These are phyloP conservation scores for Phytophthora kernoviae DNA, from an alignment of 352 stramenopile species.

Conservation along the genomic window DNA sequence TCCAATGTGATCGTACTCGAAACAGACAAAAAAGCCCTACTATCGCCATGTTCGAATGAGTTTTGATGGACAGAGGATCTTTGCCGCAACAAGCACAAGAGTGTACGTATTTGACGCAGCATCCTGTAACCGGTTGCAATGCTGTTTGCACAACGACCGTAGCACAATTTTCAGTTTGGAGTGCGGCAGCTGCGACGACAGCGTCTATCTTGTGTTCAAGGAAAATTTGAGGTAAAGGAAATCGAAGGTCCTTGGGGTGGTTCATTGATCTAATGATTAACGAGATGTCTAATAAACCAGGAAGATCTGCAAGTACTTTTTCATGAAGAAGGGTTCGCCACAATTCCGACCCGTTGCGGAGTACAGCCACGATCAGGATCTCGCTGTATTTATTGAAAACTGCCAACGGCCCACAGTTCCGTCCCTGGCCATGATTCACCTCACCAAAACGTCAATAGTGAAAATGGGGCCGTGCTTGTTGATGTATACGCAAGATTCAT, in stretches of 20 bases:
- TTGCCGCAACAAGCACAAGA: conserved; percentile 35
- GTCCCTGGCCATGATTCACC: neutral
- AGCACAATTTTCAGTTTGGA: conserved; percentile 39
- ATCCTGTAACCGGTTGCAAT: conserved; percentile 35
- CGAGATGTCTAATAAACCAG: conserved; percentile 10
- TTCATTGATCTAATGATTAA: neutral
- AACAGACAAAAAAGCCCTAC: conserved; percentile 35
- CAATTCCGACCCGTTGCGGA: conserved; percentile 32
- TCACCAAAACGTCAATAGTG: neutral
- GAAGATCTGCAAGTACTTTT: conserved; percentile 34
- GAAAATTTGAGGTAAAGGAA: conserved; percentile 31
- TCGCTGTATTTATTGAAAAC: conserved; percentile 31
- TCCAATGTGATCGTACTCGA: neutral
- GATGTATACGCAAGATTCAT: conserved; percentile 36
- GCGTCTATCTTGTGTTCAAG: conserved; percentile 37
- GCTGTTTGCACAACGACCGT: conserved; percentile 22
- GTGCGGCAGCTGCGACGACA: conserved; percentile 29
- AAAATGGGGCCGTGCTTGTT: conserved; percentile 27
- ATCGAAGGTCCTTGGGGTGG: neutral
- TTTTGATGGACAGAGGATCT: conserved; percentile 35
- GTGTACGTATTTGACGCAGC: conserved; percentile 45
- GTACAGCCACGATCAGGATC: conserved; percentile 34
- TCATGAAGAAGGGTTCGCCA: conserved; percentile 33
- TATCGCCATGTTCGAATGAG: conserved; percentile 43
- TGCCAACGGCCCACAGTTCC: neutral